phyloP scores from a whole-genome alignment of 2,329 filamentous ascomycete species.

The Colletotrichum tropicicola region DNA sequence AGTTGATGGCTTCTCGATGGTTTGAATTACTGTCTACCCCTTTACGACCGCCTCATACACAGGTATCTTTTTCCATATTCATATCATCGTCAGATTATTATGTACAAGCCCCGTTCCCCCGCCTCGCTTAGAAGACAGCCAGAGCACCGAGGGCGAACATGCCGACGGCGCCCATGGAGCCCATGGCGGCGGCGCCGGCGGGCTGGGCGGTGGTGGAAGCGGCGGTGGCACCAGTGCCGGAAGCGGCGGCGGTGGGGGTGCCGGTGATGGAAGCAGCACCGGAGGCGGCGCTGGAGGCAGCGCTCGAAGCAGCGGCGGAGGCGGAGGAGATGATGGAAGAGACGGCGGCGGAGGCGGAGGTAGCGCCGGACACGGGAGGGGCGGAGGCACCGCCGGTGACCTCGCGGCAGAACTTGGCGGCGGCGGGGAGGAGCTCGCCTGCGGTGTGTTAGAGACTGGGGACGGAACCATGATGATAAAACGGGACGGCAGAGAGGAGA shows the following conservation, averaged over 20 bases:
- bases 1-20: too few relatives aligned
- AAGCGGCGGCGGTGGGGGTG: not conserved
- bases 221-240: not conserved
- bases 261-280: not conserved
- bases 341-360: constrained; percentile 8
- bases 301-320: not conserved
- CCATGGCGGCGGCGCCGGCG: constrained; percentile 1
- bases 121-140: constrained; percentile 8
- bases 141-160: constrained; percentile 25
- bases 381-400: constrained; percentile 23
- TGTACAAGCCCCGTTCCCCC: not conserved
- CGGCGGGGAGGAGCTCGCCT: constrained; percentile 36
- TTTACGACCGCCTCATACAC: not conserved
- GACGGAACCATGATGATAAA: not conserved
- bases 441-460: not conserved
- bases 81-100: not conserved
- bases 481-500: too few relatives aligned
- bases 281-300: too few relatives aligned
- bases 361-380: not conserved
- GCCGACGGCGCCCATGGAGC: constrained; percentile 10
- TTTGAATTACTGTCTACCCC: not conserved
- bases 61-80: not conserved
- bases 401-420: constrained; percentile 32
- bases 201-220: not conserved
- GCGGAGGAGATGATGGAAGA: constrained; percentile 3